phyloP scores from a whole-genome alignment of 2,329 filamentous ascomycete species.

The Nemania sp. region DNA sequence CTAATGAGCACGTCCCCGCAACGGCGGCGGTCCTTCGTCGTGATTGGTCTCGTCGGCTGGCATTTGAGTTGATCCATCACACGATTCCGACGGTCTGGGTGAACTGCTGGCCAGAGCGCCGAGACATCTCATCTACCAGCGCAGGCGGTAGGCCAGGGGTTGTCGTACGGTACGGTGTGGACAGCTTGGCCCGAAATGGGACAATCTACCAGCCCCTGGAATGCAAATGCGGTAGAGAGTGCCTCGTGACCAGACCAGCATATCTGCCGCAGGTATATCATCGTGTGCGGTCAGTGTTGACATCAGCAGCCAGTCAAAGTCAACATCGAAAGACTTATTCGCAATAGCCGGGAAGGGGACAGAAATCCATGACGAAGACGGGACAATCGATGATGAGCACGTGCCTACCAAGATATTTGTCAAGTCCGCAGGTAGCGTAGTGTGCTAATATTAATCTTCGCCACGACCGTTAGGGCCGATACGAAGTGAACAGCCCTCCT shows the following conservation, averaged over 20 bases:
- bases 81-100: constrained; percentile 37
- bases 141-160: constrained; percentile 2
- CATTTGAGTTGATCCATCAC: constrained; percentile 35
- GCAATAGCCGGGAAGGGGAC: constrained; percentile 25
- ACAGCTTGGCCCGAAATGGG: neutral
- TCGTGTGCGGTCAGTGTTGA: too few species aligned
- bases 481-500: neutral
- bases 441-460: constrained; percentile 21
- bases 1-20: constrained; percentile 14
- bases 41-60: constrained; percentile 16
- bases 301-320: too few species aligned
- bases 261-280: too few species aligned
- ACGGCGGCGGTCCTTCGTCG: neutral
- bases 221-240: neutral
- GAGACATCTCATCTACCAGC: constrained; percentile 34
- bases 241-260: neutral
- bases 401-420: too few species aligned
- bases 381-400: neutral
- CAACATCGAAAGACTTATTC: neutral
- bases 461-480: neutral
- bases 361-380: constrained; percentile 18
- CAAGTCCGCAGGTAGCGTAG: neutral
- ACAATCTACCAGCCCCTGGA: constrained; percentile 3
- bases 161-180: neutral
- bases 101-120: constrained; percentile 43